Conservation (phyloP, 192 early-diverging fungal species). For the Linnemannia exigua region DNA sequence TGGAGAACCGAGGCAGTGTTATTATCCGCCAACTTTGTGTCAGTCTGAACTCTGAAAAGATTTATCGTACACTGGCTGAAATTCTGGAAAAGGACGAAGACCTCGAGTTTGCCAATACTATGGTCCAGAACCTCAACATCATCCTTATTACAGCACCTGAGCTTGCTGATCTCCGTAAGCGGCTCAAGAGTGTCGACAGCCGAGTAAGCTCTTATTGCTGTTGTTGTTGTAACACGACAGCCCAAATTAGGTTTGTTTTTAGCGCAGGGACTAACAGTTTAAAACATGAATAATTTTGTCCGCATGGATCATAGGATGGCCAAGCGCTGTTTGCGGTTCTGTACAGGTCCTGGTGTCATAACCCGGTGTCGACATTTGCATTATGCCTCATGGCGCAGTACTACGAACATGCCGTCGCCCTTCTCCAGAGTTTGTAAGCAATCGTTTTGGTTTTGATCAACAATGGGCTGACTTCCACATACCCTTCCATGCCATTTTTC, state of each 20-base stretch:
- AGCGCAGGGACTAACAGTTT: not conserved
- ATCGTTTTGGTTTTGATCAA: not conserved
- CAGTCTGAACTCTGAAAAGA: conserved; percentile 90
- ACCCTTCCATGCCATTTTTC: no score
- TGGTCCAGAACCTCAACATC: conserved; percentile 98
- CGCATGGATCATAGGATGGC: conserved; percentile 67
- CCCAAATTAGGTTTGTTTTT: not conserved
- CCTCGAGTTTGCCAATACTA: conserved; percentile 94
- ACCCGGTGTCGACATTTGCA: conserved; percentile 93
- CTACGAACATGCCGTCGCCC: conserved; percentile 90
- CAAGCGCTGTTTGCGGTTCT: conserved; percentile 87
- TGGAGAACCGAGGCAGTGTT: conserved; percentile 92
- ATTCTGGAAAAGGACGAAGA: conserved; percentile 92
- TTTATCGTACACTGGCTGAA: conserved; percentile 90
- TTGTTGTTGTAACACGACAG: not conserved
- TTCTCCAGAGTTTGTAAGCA: conserved; percentile 84
- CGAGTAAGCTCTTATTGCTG: conserved; percentile 41
- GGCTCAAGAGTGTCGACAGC: conserved; percentile 84
- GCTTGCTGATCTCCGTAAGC: conserved; percentile 81
- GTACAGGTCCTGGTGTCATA: conserved; percentile 98
- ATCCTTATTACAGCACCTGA: conserved; percentile 97
- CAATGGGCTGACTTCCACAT: not conserved
- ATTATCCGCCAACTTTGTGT: conserved; percentile 96
- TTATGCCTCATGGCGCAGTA: conserved; percentile 97
- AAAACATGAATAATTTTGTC: not conserved